Evolutionary conservation across 148 eudicot genomes (phyloP).

Genomic region (Vaccinium myrtillus): DNA sequence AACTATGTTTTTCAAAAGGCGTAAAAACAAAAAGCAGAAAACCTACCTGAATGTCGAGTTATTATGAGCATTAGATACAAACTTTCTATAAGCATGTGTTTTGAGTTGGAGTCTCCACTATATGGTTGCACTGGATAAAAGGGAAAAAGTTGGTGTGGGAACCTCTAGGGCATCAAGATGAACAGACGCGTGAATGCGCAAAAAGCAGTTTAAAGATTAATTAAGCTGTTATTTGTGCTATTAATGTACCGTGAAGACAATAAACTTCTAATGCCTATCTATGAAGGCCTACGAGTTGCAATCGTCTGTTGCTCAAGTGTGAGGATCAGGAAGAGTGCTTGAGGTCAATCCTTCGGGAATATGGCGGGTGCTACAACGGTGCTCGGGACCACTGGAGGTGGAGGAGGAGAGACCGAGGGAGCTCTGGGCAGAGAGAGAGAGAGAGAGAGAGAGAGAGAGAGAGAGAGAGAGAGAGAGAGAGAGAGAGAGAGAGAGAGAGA

Average conservation of each 20-base stretch:
- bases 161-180: background rate
- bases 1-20: background rate
- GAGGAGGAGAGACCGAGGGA: background rate
- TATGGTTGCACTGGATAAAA: background rate
- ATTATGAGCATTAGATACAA: background rate
- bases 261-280: background rate
- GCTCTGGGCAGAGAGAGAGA: background rate
- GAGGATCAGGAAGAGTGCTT: background rate
- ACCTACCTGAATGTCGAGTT: background rate
- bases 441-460: background rate
- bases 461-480: no score
- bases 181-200: background rate
- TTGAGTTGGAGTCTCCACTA: background rate
- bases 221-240: background rate
- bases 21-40: background rate
- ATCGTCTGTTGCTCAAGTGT: background rate
- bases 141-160: background rate
- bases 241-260: background rate
- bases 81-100: background rate
- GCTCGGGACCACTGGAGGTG: background rate
- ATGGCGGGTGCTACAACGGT: background rate
- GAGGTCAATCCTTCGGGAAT: background rate
- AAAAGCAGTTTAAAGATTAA: background rate
- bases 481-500: no score
- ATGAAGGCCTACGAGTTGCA: background rate